Evolutionary conservation across 371 early-diverging fungal genomes (phyloP), one percentile per base, ranked within the genome.

Genomic region (Mortierella sp.): DNA sequence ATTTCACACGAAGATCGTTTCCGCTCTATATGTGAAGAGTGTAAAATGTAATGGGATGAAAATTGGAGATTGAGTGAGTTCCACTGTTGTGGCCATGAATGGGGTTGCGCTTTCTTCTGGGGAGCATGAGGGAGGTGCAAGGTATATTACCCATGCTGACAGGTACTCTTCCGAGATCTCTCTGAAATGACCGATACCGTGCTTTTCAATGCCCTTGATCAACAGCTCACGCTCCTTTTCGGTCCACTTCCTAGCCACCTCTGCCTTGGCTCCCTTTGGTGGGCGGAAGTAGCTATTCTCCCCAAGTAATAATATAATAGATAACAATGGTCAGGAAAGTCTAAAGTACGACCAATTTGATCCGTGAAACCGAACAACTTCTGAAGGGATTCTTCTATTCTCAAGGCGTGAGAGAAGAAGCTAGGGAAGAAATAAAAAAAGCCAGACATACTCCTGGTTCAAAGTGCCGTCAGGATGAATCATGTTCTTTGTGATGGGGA

Each of bases 101-200:
- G 31, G 42, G 42, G 42, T 38, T 38, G 42, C 3, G 5, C 5
- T 38, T 38, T 38, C 3, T 38, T 38, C 42, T 38, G 42, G 42
- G 42, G 44, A 79, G n/a, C n/a, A 54, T 31, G 28, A 83, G 19
- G 13, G 28, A 9, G 14, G 58, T 44, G 73, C 55, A 78, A 31
- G 19, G 34, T 26, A 3, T 28, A 54, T 87, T 90, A 95, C 96
- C 97, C 97, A 97, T 78, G 92, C 92, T 19, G 96, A 94, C 31
- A 97, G 83, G n/a, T 93, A 80, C 65, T 91, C 93, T 72, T 96
- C 96, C 0, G 96, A 95, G 55, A 97, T 96, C 80, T 95, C 95
- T 68, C 95, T 92, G 86, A 97, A 97, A 79, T 96, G 96, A 6
- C 97, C 97, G 81, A 97, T 96, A 26, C 97, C 97, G 78, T 96